Evolutionary conservation across 2,329 filamentous ascomycete species (phyloP), one percentile per base, ranked within the genome.

Genomic region (Thermothelomyces thermophilus): DNA sequence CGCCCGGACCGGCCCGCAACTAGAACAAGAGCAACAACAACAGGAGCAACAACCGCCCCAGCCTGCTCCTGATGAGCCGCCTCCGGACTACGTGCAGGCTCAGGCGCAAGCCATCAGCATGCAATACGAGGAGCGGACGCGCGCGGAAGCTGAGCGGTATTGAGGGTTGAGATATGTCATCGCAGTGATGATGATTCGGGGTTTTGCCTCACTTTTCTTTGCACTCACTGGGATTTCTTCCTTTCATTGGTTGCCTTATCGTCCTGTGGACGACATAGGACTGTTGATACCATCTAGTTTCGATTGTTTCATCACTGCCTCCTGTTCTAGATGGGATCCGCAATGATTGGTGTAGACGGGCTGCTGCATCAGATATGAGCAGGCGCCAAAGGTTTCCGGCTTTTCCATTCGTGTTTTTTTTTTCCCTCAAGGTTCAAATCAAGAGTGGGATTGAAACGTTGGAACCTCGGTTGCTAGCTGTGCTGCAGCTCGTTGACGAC

Each of bases 81-180:
- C 91, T 41, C 91, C 91, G 43, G 87, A 83, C 31, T 97, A 97
- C 63, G 90, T 96, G 41, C 55, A 95, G 66, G 87, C 87, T 24
- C 91, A 96, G 67, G 82, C 77, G n/a, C 80, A 83, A 59, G 79
- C 79, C 24, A 66, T 84, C 24, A 74, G 70, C 54, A 78, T 73
- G 63, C 72, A 70, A 44, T 68, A 83, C 19, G 80, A 89, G 63
- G 81, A 87, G 58, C 86, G 85, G 53, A 75, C 90, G 57, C 83
- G 84, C 40, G 79, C 86, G 54, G 87, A 46, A 24, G 37, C 43
- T 6, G 48, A 47, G 33, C 28, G 48, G 16, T 31, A 39, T 2
- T 51, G 39, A 46, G 13, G 48, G 24, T 19, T 3, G 31, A 26
- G 35, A 9, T 22, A 22, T n/a, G 31, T 13, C 28, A 26, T 41